Conservation (phyloP, 495 filamentous ascomycete genomes). For the Tuber melanosporum region DNA sequence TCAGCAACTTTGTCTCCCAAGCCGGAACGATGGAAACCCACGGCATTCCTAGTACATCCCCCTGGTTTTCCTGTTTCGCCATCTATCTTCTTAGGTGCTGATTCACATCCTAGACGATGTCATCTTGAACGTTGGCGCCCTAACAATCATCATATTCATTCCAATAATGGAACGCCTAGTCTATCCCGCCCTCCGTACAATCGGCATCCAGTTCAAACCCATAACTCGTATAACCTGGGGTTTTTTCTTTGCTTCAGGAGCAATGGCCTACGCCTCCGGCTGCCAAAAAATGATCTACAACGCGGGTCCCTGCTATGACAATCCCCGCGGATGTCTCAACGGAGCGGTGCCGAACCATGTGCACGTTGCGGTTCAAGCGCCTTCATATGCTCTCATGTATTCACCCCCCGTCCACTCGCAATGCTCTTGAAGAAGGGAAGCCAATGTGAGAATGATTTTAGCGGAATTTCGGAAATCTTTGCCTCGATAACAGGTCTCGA, state of each 20-base stretch:
- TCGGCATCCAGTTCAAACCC: slow-evolving; percentile 61
- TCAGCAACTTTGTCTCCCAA: slow-evolving; percentile 62
- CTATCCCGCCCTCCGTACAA: slow-evolving; percentile 60
- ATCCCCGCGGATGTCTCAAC: slow-evolving; percentile 38
- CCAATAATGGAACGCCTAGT: slow-evolving; percentile 64
- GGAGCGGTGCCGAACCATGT: slow-evolving; percentile 29
- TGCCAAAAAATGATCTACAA: slow-evolving; percentile 49
- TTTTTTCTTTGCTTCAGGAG: slow-evolving; percentile 54
- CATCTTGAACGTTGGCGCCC: slow-evolving; percentile 68
- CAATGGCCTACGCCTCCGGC: slow-evolving; percentile 59
- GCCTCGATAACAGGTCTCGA: slow-evolving; percentile 65
- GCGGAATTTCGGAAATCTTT: slow-evolving; percentile 63
- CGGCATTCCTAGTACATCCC: slow-evolving; percentile 52
- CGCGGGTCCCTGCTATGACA: slow-evolving; percentile 50
- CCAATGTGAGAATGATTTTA: not conserved
- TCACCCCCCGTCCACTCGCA: slow-evolving; percentile 26
- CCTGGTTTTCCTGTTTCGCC: not conserved
- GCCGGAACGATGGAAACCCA: slow-evolving; percentile 63
- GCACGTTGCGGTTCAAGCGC: slow-evolving; percentile 45
- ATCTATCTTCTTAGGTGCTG: not conserved
- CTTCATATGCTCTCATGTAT: slow-evolving; percentile 53
- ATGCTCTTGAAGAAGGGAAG: not conserved
- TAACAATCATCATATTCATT: slow-evolving; percentile 71
- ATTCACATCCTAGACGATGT: slow-evolving; percentile 54
- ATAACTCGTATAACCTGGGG: slow-evolving; percentile 67